Evolutionary conservation across 371 early-diverging fungal genomes (phyloP).

Genomic region (Sporodiniella umbellata): DNA sequence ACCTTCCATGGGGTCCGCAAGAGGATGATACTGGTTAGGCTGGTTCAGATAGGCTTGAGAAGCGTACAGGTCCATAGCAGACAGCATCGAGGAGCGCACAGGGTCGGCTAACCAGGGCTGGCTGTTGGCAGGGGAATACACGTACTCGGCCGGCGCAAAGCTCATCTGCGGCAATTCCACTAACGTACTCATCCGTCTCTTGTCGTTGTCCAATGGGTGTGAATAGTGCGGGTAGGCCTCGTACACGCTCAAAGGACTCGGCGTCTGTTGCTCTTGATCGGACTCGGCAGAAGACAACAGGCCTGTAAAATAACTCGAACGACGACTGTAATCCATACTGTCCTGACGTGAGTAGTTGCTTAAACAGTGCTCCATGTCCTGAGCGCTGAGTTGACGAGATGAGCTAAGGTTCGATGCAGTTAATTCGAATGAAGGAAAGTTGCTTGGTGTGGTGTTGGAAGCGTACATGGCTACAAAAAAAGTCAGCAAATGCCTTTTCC

Average conservation of each 20-base stretch:
- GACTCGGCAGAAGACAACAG: conserved; percentile 20
- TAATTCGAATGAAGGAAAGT: conserved; percentile 15
- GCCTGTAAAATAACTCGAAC: conserved; percentile 28
- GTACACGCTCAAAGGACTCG: conserved; percentile 22
- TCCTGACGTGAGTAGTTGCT: conserved; percentile 18
- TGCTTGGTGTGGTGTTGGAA: background rate
- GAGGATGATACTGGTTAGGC: conserved; percentile 10
- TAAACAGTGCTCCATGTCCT: conserved; percentile 14
- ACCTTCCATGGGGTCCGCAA: background rate
- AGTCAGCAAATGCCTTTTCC: background rate
- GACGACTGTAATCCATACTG: conserved; percentile 28
- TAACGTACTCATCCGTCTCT: conserved; percentile 17
- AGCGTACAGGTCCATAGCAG: conserved; percentile 22
- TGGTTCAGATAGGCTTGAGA: conserved; percentile 16
- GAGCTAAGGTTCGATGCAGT: no score
- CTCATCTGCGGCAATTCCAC: conserved; percentile 10
- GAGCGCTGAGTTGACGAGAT: no score
- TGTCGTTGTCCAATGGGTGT: conserved; percentile 17
- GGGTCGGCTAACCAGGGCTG: conserved; percentile 11
- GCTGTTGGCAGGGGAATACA: conserved; percentile 4
- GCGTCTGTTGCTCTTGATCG: conserved; percentile 22
- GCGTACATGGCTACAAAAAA: conserved; percentile 5
- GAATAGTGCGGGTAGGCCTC: conserved; percentile 20
- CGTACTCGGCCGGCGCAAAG: conserved; percentile 1
- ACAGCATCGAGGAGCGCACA: conserved; percentile 20